phyloP scores from a whole-genome alignment of 345 rosid species.

The Aurinia saxatilis region DNA sequence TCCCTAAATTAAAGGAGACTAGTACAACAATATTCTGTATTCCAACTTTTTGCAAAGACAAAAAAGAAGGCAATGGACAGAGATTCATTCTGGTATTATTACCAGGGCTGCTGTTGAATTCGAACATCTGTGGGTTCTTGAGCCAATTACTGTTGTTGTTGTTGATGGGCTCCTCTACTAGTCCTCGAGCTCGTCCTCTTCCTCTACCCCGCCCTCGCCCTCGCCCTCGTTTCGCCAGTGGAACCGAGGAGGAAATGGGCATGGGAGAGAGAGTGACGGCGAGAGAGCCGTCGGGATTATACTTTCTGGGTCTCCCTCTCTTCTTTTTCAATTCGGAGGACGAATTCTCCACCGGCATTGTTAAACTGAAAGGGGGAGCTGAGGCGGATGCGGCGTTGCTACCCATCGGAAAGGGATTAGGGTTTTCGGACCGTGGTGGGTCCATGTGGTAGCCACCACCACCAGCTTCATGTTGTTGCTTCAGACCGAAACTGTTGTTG shows the following conservation, averaged over 20 bases:
- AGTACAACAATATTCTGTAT: not conserved
- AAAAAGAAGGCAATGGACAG: no score
- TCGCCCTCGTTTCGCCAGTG: conserved; percentile 59
- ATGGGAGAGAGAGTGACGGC: conserved; percentile 62
- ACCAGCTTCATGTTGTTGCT: conserved; percentile 46
- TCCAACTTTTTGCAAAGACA: conserved; percentile 5
- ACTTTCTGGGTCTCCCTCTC: conserved; percentile 92
- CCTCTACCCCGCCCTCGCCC: conserved; percentile 57
- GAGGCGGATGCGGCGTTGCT: conserved; percentile 5
- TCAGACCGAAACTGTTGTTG: conserved; percentile 29
- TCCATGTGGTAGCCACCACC: conserved; percentile 32
- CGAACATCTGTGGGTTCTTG: conserved; percentile 51
- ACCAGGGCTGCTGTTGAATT: conserved; percentile 58
- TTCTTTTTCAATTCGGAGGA: conserved; percentile 56
- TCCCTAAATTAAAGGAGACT: not conserved
- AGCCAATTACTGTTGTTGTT: conserved; percentile 29
- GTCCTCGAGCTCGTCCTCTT: conserved; percentile 47
- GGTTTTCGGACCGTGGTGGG: conserved; percentile 37
- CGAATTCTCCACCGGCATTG: conserved; percentile 26
- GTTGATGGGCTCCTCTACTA: conserved; percentile 1
- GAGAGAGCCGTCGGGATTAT: conserved; percentile 56
- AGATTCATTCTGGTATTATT: no score
- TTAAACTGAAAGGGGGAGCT: conserved; percentile 21
- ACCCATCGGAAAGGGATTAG: conserved; percentile 31
- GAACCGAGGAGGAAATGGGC: conserved; percentile 88